Evolutionary conservation across 2,329 filamentous ascomycete genomes (phyloP).

Genomic region (Xylariaceae sp.): DNA sequence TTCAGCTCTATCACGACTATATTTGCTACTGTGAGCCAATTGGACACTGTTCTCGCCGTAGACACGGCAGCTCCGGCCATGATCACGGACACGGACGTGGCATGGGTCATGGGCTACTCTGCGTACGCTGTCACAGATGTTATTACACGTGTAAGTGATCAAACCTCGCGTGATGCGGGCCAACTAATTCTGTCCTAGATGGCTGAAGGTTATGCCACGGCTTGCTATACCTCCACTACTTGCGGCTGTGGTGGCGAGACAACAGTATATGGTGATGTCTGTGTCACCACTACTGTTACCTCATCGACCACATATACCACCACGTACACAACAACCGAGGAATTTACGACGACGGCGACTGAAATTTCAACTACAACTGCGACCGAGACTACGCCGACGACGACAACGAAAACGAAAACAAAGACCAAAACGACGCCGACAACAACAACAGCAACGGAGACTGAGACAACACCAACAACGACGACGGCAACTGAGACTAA

Average conservation of each 20-base stretch:
- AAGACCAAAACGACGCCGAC: background rate
- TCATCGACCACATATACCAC: background rate
- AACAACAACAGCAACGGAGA: background rate
- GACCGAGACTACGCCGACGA: slow-evolving; percentile 1
- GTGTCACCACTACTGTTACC: background rate
- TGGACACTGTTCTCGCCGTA: background rate
- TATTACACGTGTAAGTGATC: background rate
- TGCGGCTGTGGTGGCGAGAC: background rate
- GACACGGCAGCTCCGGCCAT: background rate
- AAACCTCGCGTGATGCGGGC: no score
- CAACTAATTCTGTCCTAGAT: no score
- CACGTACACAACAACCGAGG: slow-evolving; percentile 1
- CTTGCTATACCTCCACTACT: slow-evolving; percentile 1
- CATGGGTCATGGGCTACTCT: no score
- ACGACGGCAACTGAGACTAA: slow-evolving; percentile 5
- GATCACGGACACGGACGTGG: background rate
- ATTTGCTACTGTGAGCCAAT: background rate
- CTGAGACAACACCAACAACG: slow-evolving; percentile 1
- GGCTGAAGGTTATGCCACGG: background rate
- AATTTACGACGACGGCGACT: slow-evolving; percentile 2
- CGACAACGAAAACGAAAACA: background rate
- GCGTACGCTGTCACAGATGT: background rate
- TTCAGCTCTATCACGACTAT: background rate
- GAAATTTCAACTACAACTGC: slow-evolving; percentile 1
- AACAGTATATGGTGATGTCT: slow-evolving; percentile 2